Base-by-base conservation (phyloP, 1,284 basidiomycete genomes). In the Bjerkandera adusta region DNA sequence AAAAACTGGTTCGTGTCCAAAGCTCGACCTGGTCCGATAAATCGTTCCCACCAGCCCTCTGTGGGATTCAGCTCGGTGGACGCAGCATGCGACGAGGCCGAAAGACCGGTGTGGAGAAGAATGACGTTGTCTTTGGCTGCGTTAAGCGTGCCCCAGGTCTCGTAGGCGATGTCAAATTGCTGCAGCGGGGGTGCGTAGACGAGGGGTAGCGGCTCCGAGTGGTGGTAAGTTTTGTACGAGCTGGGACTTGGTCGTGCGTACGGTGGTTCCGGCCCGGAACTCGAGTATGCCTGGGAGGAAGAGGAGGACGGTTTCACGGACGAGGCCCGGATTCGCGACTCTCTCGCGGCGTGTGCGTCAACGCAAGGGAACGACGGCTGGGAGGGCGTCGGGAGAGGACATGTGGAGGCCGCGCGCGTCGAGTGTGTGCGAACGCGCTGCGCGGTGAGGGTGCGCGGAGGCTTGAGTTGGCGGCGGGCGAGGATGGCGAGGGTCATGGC, bases 41-140 rank as follows among this genome's bases (percentile, higher is more conserved):
- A 99, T 58, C 89, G 89, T 68, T 99, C 90, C 96, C 96, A 99
- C 97, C 96, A 99, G 4, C 97, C 96, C 18, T 85, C 79, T 0
- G 89, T 71, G 0, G 91, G 82, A 56, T 97, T 97, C 10, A 76
- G 68, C 2, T 76, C 64, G 0, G 89, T 89, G 10, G 89, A 89
- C 0, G 94, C 94, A 1, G 97, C 96, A 69, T 99, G 96, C 0
- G 93, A 97, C 2, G 91, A 95, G 0, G 96, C 96, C 2, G 90
- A 94, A 2, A 99, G 77, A 20, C 96, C 96, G 0, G 96, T 99
- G 62, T 98, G 96, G 3, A 99, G 77, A n/a, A 99, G 81, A 44
- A 99, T 95, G 42, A 81, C 95, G 63, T 99, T 99, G 66, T 92
- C 87, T 34, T 76, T 79, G 6, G 72, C 63, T 0, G 83, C 73